These are phyloP conservation scores for Sonneratia alba DNA, from an alignment of 345 rosid species.

Conservation along the genomic window DNA sequence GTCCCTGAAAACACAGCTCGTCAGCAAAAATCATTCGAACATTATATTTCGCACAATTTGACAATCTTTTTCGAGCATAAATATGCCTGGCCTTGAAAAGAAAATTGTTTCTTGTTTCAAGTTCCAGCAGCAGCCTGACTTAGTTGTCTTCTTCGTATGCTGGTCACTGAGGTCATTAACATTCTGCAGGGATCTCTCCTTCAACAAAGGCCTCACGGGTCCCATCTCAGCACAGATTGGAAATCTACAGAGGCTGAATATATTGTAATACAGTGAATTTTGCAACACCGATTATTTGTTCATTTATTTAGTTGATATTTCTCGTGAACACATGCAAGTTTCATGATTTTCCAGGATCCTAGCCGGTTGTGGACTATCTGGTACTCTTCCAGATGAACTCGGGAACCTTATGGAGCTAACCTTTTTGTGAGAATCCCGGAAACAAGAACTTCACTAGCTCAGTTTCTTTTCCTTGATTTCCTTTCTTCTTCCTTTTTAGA, in stretches of 20 bases:
- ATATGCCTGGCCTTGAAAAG: too few relatives aligned
- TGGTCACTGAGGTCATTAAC: neutral
- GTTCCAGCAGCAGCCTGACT: neutral
- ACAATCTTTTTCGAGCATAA: too few relatives aligned
- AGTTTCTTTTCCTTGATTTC: neutral
- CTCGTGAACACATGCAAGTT: constrained; percentile 1
- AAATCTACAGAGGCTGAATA: constrained; percentile 41
- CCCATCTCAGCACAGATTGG: constrained; percentile 65
- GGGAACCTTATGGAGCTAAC: constrained; percentile 71
- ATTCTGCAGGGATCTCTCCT: constrained; percentile 71
- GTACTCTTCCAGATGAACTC: constrained; percentile 64
- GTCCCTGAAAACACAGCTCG: too few relatives aligned
- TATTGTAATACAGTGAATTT: neutral
- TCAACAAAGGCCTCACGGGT: constrained; percentile 63
- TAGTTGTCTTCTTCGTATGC: neutral
- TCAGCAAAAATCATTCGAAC: too few relatives aligned
- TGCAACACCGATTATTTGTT: too few relatives aligned
- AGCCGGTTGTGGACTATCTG: constrained; percentile 71
- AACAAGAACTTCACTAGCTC: neutral
- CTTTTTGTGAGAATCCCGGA: constrained; percentile 58
- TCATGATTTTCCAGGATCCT: constrained; percentile 43
- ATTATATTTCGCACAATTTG: too few relatives aligned
- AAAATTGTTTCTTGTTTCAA: too few relatives aligned
- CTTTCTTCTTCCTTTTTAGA: neutral
- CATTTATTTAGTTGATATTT: neutral